These are phyloP conservation scores for Grammothele lineata DNA, from an alignment of 768 basidiomycete genomes.

Conservation along the genomic window DNA sequence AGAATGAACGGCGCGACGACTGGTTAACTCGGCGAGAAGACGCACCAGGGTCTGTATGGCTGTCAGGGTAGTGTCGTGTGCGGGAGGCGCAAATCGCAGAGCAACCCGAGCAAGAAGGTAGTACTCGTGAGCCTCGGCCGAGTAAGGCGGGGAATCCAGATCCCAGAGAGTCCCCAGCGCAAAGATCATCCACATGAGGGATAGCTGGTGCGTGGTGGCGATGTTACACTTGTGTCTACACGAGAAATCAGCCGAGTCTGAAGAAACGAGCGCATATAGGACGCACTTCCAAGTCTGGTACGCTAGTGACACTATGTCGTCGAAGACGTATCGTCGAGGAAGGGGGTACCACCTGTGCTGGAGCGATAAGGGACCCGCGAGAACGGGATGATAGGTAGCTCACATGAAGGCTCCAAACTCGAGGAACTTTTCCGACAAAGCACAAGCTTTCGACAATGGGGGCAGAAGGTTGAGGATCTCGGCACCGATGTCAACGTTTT, in stretches of 20 bases:
- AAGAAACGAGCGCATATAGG: not conserved
- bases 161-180: constrained; percentile 66
- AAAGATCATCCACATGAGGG: constrained; percentile 63
- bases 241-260: constrained; percentile 9
- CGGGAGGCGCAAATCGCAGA: constrained; percentile 43
- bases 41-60: constrained; percentile 56
- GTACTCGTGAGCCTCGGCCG: constrained; percentile 56
- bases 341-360: constrained; percentile 48
- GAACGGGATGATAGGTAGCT: constrained; percentile 19
- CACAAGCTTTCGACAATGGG: constrained; percentile 52
- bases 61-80: constrained; percentile 46
- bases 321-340: constrained; percentile 49
- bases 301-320: constrained; percentile 49
- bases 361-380: not conserved
- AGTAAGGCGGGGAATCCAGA: constrained; percentile 40
- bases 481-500: constrained; percentile 29
- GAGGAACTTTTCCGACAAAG: constrained; percentile 61
- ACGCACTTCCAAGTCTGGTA: constrained; percentile 48
- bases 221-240: constrained; percentile 18
- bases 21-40: too few relatives aligned
- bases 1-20: too few relatives aligned
- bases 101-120: constrained; percentile 54
- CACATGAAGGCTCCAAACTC: constrained; percentile 59
- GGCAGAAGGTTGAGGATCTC: constrained; percentile 51
- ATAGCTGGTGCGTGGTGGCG: constrained; percentile 47